Evolutionary conservation across 345 rosid species (phyloP).

Genomic region (Gossypium thurberi): DNA sequence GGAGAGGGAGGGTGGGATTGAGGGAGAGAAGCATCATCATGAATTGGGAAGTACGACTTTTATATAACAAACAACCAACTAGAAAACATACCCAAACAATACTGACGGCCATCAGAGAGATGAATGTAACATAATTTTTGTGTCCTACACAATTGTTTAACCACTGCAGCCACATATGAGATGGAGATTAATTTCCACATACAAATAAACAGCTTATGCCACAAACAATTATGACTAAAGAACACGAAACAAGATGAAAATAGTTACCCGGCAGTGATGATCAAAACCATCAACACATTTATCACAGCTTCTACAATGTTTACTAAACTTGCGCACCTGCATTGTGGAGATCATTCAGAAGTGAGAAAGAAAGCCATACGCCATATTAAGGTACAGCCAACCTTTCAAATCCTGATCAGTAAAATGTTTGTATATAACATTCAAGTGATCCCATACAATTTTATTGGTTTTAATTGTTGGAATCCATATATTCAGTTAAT

Average conservation of each 20-base stretch:
- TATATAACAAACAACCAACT: background rate
- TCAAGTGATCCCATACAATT: background rate
- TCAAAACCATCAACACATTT: slow-evolving; percentile 78
- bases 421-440: background rate
- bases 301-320: slow-evolving; percentile 13
- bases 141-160: slow-evolving; percentile 96
- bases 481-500: background rate
- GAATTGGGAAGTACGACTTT: background rate
- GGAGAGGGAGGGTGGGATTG: background rate
- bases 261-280: slow-evolving; percentile 91
- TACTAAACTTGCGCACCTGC: slow-evolving; percentile 13
- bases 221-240: slow-evolving; percentile 12
- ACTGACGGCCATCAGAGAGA: slow-evolving; percentile 82
- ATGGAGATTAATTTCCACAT: slow-evolving; percentile 19
- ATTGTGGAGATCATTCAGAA: slow-evolving; percentile 7
- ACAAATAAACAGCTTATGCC: background rate
- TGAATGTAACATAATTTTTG: slow-evolving; percentile 81
- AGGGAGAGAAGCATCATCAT: background rate
- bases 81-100: slow-evolving; percentile 72
- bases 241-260: slow-evolving; percentile 15
- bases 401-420: background rate
- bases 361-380: slow-evolving; percentile 6
- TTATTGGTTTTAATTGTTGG: background rate
- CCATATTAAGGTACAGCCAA: background rate
- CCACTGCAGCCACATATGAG: slow-evolving; percentile 64